A percentile compares a stretch with the other conserved stretches of the same genome.
These are phyloP conservation scores for Rhodamnia argentea DNA, from an alignment of 345 rosid species.

Conservation along the genomic window DNA sequence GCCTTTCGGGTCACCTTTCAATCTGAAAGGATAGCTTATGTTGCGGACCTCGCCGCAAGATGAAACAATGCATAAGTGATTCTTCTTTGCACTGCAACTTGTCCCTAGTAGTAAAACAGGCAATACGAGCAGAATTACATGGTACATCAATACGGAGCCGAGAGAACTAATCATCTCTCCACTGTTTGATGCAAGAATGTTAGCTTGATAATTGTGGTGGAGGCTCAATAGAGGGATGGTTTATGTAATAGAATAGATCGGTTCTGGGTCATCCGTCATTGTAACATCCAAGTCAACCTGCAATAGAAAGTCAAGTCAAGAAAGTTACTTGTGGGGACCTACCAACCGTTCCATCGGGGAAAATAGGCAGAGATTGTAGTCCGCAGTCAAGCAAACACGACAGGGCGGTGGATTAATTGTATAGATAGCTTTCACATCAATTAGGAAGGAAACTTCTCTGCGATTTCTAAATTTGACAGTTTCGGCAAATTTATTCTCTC, in stretches of 20 bases:
- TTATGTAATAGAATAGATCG: background rate
- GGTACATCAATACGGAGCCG: background rate
- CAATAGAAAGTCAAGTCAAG: background rate
- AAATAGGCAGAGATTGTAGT: too few species aligned
- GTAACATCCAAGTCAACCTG: background rate
- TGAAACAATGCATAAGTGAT: background rate
- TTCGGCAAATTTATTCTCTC: too few species aligned
- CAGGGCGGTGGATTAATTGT: too few species aligned
- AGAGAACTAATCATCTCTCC: background rate
- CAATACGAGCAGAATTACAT: background rate
- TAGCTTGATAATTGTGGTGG: background rate
- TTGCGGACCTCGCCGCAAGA: background rate
- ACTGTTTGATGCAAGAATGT: background rate
- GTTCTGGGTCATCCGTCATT: background rate
- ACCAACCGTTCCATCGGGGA: too few species aligned
- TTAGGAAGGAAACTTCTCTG: too few species aligned
- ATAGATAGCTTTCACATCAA: too few species aligned
- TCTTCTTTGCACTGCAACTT: background rate
- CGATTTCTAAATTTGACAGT: too few species aligned
- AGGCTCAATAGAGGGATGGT: background rate
- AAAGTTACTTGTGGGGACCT: too few species aligned
- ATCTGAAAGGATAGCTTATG: background rate
- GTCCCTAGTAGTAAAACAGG: background rate
- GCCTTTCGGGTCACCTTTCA: background rate
- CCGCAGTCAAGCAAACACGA: too few species aligned